Evolutionary conservation across 2,329 filamentous ascomycete species (phyloP), one percentile per base, ranked within the genome.

Genomic region (Colletotrichum ledebouriae): DNA sequence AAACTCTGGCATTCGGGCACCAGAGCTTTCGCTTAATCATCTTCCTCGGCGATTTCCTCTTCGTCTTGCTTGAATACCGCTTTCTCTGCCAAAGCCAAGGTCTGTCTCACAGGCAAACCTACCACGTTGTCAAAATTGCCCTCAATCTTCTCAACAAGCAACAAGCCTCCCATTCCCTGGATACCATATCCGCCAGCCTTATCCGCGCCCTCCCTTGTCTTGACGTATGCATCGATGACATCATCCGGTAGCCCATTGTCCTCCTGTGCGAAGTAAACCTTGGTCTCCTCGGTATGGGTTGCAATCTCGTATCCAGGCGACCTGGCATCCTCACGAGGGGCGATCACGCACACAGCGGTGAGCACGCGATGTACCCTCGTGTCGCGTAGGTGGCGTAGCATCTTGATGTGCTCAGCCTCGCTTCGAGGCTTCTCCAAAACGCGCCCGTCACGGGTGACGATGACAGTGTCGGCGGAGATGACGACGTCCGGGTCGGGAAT

Each of bases 111-210:
- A 7, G 96, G 96, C 78, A 99, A 78, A 0, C 96, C 96, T 33
- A 99, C 90, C 1, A 98, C 96, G 78, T 98, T 98, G 83, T 99
- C 96, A 75, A 94, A 93, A 62, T 89, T 90, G 11, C 96, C 96
- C 71, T 97, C 93, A 72, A 99, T 92, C 78, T 87, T 91, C 78
- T 98, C 94, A 12, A 99, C 90, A 65, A 99, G 80, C 68, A 99
- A 84, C 77, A 98, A 90, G 9, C 92, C 91, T 1, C 93, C 96
- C 11, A 95, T 84, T 0, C 95, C 96, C 80, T 99, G 96, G 60
- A 99, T 88, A 1, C 94, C 96, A 79, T 99, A 99, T 0, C 96
- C 96, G 2, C 96, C 96, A 0, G 96, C 96, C 84, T 98, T 99
- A 79, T 98, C 96, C 11, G 89, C 94, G 2, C 96, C 96, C 83